Evolutionary conservation across 2,329 filamentous ascomycete genomes (phyloP), one percentile per base, ranked within the genome.

Genomic region (Colletotrichum sp.): DNA sequence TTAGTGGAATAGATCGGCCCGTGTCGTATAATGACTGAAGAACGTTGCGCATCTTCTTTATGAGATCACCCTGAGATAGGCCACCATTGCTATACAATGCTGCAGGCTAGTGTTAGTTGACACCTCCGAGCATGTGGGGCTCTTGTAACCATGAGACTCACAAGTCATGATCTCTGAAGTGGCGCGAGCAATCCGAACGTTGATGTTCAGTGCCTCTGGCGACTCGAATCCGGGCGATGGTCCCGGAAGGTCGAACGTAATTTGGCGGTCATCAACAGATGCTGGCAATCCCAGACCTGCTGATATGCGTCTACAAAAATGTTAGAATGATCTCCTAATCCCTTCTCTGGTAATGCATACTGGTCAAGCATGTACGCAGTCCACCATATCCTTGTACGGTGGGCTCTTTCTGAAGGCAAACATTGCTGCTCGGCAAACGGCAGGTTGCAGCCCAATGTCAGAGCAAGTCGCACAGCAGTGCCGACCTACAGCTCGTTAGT

Each of bases 331-430:
- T 3, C 16, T 9, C 5, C 18, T 21, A 13, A 21, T 2, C 5
- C 28, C 16, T 3, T 4, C 24, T 18, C 8, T 8, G 12, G 12
- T 3, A 3, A 13, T n/a, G 12, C 74, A 10, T 77, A 82, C 81
- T 81, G 76, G 21, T 82, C 81, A n/a, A 82, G 69, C 78, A 82
- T 82, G 30, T 81, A 82, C 3, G 77, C 79, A 7, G 81, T 82
- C 81, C 81, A 82, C 81, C 81, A 82, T 6, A 82, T 79, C 26
- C 81, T 75, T 9, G 76, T 79, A 1, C 79, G 66, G 16, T 82
- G 81, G 4, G 78, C 79, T 18, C 78, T 78, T 69, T 81, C 79
- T 13, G 81, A 82, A 2, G 78, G 78, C 2, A 82, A 59, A 6
- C 81, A 80, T 18, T 80, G 72, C 49, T 82, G 81, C 57, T 82